Evolutionary conservation across 768 basidiomycete genomes (phyloP), one percentile per base, ranked within the genome.

Genomic region (Panaeolus papilionaceus): DNA sequence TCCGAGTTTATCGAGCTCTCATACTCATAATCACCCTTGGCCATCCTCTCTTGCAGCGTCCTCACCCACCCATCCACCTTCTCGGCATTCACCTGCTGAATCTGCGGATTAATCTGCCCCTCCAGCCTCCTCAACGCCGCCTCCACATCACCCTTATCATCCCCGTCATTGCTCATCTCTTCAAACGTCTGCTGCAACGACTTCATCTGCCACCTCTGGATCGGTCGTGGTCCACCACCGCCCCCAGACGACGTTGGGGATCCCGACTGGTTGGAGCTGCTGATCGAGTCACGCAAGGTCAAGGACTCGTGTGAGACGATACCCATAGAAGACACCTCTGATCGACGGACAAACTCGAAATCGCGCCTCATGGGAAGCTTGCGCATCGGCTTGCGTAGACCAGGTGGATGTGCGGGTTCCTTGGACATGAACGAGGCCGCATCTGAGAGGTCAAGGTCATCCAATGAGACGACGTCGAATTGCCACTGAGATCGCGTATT

Each of bases 1-100:
- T 80, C 82, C n/a, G 85, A 85, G 72, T 86, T 88, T 40, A 85
- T 79, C n/a, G 88, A 84, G n/a, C 76, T 82, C 67, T 89, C 90
- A 70, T 88, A 79, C 3, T 84, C 83, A 74, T 90, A 90, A 70
- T 90, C 89, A 0, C 89, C 89, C 20, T 84, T 84, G 8, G 82
- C 85, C 77, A 91, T 80, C 37, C 93, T 84, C 63, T 89, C 85
- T 71, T 87, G 88, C 39, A 94, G 90, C 11, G 85, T 86, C 69
- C 86, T 85, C 61, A 94, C 88, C 94, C 94, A 95, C 2, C 88
- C 88, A 74, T 95, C 89, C 3, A 96, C 92, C 75, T 94, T 94
- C 61, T 84, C 83, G 40, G 85, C 86, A 72, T 90, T 93, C 71
- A 89, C 91, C 69, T 87, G 82, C 74, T 91, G 87, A 73, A 86